These are phyloP conservation scores for Narthecium ossifragum DNA, from an alignment of 106 monocot genomes.

Conservation along the genomic window DNA sequence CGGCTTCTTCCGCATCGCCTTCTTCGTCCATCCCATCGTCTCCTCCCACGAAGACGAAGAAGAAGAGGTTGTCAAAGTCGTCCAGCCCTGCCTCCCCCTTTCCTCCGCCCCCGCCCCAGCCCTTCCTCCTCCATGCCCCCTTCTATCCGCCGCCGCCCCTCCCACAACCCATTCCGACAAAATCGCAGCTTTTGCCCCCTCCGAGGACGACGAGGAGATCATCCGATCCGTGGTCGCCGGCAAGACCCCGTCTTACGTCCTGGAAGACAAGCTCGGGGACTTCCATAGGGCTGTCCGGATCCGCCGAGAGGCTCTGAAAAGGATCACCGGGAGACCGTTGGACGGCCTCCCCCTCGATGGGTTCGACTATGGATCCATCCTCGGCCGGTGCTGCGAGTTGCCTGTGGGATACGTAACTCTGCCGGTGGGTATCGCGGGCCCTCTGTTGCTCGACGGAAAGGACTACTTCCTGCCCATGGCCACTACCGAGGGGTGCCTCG, in stretches of 20 bases:
- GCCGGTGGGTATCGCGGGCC: conserved; percentile 79
- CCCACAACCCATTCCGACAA: not conserved
- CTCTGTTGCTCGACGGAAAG: conserved; percentile 55
- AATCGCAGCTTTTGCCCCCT: conserved; percentile 19
- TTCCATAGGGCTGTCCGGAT: conserved; percentile 57
- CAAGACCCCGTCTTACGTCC: conserved; percentile 43
- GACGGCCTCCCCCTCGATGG: conserved; percentile 74
- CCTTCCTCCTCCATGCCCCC: not conserved
- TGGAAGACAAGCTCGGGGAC: conserved; percentile 56
- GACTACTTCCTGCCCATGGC: conserved; percentile 76
- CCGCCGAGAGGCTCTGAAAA: conserved; percentile 59
- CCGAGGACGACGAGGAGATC: conserved; percentile 44
- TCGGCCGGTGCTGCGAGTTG: conserved; percentile 93
- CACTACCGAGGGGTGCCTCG: conserved; percentile 87
- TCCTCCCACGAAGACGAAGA: not conserved
- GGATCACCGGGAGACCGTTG: conserved; percentile 48
- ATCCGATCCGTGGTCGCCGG: conserved; percentile 45
- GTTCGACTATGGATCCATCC: conserved; percentile 62
- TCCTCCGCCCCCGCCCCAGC: not conserved
- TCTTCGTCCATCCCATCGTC: conserved; percentile 31
- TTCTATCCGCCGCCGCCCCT: not conserved
- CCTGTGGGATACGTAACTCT: conserved; percentile 70
- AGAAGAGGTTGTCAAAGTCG: not conserved
- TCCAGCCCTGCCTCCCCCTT: not conserved
- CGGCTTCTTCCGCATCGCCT: conserved; percentile 61